Base-by-base conservation (phyloP, 441 rosid species). In the Flueggea neowawraea region DNA sequence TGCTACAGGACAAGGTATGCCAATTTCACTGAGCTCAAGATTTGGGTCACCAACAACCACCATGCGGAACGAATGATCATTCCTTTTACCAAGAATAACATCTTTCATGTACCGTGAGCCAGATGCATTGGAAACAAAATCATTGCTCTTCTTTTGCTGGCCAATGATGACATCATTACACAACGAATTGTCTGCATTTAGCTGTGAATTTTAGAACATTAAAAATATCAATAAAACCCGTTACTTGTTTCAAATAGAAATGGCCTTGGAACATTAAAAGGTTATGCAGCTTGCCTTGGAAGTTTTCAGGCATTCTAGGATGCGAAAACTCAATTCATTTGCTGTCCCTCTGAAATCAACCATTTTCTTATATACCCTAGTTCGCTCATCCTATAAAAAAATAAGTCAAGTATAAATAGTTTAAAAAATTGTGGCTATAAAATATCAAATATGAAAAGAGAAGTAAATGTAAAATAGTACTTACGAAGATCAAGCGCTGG, bases 91-190 rank as follows among this genome's bases (percentile, higher is more conserved):
- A 6, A 95, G 98, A 52, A 95, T 75, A 52, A 87, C 90, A 62
- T 91, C 98, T 65, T 95, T 92, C 80, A 92, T 78, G 84, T 84
- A 95, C 73, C 97, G 78, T 77, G 88, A 73, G 63, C 99, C 99
- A 60, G 91, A 85, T 31, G 91, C 68, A 52, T 68, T 79, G 9
- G 87, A 83, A 49, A 73, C 72, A 64, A 69, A 59, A 58, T 77
- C 89, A 44, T 71, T 73, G 14, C 43, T 67, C 65, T 78, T 78
- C 75, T 70, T 82, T 57, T 73, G 82, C 49, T 61, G 73, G 22
- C 77, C 67, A 66, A 58, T 57, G 58, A 80, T 64, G 12, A 74
- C 65, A 60, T 86, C 92, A 28, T 75, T 79, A 62, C 57, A 72
- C 5, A 84, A 61, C 17, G 91, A 66, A 53, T 75, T 85, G 60